Conservation (phyloP, 31 red algal species). For the Odonthalia washingtoniensis region DNA sequence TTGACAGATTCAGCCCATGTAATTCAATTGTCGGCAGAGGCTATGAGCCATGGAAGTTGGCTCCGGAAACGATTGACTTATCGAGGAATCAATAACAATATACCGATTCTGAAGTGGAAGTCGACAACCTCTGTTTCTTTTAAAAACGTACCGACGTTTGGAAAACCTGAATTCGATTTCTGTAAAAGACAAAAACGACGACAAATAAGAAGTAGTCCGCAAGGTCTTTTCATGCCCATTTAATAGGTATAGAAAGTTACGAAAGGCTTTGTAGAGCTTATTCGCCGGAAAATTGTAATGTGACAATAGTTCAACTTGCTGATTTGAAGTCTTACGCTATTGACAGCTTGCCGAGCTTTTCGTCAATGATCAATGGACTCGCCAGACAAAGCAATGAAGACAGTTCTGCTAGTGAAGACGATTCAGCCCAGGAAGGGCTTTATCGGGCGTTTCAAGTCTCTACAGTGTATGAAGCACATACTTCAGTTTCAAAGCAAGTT, state of each 20-base stretch:
- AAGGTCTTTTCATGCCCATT: slow-evolving; percentile 17
- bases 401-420: neutral
- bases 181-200: neutral
- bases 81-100: neutral
- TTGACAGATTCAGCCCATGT: neutral
- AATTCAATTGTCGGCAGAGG: slow-evolving; percentile 6
- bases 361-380: neutral
- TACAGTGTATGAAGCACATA: neutral
- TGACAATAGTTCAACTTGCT: neutral
- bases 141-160: neutral
- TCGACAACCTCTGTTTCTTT: slow-evolving; percentile 1
- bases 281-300: neutral
- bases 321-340: neutral
- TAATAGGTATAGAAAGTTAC: neutral
- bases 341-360: neutral
- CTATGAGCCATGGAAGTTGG: slow-evolving; percentile 15
- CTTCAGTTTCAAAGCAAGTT: neutral
- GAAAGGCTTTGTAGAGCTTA: slow-evolving; percentile 9
- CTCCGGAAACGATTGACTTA: slow-evolving; percentile 5
- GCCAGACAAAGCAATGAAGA: neutral
- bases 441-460: neutral
- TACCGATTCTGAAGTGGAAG: slow-evolving; percentile 24
- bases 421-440: neutral
- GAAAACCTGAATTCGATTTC: slow-evolving; percentile 15
- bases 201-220: neutral